Conservation (phyloP, 345 rosid species). For the Cardamine occulta region DNA sequence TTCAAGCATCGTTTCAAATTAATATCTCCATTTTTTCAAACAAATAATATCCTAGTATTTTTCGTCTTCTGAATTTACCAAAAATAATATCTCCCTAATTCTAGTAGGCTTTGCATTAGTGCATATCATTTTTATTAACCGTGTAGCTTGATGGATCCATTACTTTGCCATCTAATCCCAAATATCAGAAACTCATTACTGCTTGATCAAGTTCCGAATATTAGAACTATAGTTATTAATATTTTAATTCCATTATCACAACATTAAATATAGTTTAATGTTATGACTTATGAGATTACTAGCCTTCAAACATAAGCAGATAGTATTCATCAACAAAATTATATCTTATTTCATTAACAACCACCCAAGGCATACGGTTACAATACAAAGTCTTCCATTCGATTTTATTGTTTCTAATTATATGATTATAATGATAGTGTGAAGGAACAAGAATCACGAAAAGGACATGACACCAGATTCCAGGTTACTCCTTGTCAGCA, state of each 20-base stretch:
- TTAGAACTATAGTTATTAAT: no score
- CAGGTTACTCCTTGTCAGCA: constrained; percentile 32
- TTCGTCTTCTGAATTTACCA: no score
- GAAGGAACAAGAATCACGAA: background rate
- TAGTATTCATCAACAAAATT: background rate
- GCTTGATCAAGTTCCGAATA: no score
- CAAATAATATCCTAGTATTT: no score
- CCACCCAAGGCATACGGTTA: background rate
- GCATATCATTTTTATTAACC: no score
- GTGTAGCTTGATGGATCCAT: no score
- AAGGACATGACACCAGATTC: constrained; percentile 4
- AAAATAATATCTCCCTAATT: no score
- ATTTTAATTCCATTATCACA: background rate
- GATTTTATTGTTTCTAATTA: no score
- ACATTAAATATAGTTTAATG: background rate
- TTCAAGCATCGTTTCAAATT: constrained; percentile 26
- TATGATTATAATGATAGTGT: background rate
- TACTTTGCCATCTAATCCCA: no score
- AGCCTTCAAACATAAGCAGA: background rate
- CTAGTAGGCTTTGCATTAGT: no score
- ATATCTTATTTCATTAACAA: constrained; percentile 3
- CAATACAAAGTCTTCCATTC: background rate
- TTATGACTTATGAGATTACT: constrained; percentile 4
- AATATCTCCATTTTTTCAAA: no score
- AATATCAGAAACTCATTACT: no score